Evolutionary conservation across 129 eudicot genomes (phyloP), one percentile per base, ranked within the genome.

Genomic region (Tagetes erecta): DNA sequence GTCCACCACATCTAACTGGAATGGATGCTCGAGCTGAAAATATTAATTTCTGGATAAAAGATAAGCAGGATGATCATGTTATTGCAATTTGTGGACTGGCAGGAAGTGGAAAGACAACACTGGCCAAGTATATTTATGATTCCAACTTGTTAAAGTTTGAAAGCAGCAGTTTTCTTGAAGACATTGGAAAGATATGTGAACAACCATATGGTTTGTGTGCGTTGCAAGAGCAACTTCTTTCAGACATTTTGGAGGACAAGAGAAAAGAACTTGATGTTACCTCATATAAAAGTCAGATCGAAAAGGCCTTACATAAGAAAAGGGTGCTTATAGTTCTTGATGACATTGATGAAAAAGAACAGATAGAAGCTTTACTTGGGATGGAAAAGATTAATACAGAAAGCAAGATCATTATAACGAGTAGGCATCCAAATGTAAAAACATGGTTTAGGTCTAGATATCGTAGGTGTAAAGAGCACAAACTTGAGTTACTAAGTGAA

Each of bases 71-170:
- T 34, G 65, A 11, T 46, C 76, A 72, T 36, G 57, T 78, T 50
- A 63, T 73, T 64, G 76, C 76, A 30, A 69, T 84, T 10, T 84
- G 62, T 64, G 86, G 83, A 38, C 71, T 53, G 39, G 83, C 83
- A 59, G 86, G 86, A 40, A 68, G 76, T 36, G 86, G 86, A 51
- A 83, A 83, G 77, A 83, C 86, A n/a, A 83, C 86, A 34, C 77
- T 59, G 14, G 65, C 65, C 41, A 33, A 59, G 33, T 59, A 59
- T 59, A 59, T 59, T 0, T 59, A 59, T 67, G 73, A 83, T 42
- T 30, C 60, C 47, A 83, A 78, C 73, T 39, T 44, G 11, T 51
- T 9, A 40, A 73, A 53, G 39, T 83, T 83, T 73, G 83, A 78
- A 11, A 69, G 46, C n/a, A 72, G 80, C n/a, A 56, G 83, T 40